Evolutionary conservation across 2,329 filamentous ascomycete genomes (phyloP).

Genomic region (Curvularia verruculosa): DNA sequence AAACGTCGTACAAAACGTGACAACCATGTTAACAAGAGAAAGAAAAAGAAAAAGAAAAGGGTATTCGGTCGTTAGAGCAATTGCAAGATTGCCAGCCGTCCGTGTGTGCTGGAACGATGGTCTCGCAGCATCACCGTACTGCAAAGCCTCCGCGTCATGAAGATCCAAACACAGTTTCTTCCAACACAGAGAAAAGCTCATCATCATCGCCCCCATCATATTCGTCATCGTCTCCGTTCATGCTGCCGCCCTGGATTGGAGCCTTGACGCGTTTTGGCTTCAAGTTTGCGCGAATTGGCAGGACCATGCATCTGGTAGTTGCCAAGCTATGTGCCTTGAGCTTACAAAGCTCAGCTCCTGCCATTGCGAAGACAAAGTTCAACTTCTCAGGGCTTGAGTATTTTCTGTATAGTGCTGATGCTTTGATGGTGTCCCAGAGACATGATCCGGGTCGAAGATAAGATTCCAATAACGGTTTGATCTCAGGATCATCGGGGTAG

Average conservation of each 20-base stretch:
- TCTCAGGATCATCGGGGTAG: constrained; percentile 13
- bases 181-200: constrained; percentile 22
- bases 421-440: constrained; percentile 55
- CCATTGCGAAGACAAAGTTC: constrained; percentile 49
- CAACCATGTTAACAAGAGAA: not conserved
- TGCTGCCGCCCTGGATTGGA: constrained; percentile 14
- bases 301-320: constrained; percentile 22
- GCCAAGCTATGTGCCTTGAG: constrained; percentile 40
- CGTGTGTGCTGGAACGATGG: too few species aligned
- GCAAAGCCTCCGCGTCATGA: not conserved
- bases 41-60: not conserved
- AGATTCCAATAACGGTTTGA: constrained; percentile 21
- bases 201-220: constrained; percentile 26
- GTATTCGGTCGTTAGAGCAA: not conserved
- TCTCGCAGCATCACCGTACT: not conserved
- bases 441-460: constrained; percentile 20
- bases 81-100: too few species aligned
- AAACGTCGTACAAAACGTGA: not conserved
- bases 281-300: constrained; percentile 34
- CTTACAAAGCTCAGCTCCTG: constrained; percentile 48
- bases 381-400: constrained; percentile 24
- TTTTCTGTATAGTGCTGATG: constrained; percentile 50
- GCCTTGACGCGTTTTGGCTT: constrained; percentile 41
- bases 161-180: constrained; percentile 1
- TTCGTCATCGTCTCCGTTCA: constrained; percentile 19